phyloP scores from a whole-genome alignment of 1,284 basidiomycete genomes.

The Serendipita sp. region DNA sequence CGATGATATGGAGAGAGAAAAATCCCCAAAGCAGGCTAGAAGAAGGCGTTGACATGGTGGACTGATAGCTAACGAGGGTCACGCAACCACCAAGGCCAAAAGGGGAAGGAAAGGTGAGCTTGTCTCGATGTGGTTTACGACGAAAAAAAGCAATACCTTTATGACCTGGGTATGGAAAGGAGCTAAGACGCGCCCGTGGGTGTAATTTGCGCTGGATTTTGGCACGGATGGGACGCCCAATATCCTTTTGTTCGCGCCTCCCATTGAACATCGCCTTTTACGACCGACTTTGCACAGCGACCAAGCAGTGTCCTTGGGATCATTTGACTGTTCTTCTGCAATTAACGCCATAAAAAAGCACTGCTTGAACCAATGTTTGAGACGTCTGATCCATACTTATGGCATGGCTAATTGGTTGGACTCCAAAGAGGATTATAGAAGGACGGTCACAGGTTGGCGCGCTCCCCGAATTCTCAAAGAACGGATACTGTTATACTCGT shows the following conservation, averaged over 20 bases:
- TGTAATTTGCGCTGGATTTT: not conserved
- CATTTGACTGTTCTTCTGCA: no score
- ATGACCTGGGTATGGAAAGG: not conserved
- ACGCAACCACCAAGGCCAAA: not conserved
- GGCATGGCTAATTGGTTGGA: no score
- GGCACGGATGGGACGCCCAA: not conserved
- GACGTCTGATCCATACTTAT: no score
- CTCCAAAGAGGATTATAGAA: no score
- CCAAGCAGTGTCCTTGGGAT: not conserved
- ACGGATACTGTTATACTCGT: no score
- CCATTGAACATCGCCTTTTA: not conserved
- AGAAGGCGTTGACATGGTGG: not conserved
- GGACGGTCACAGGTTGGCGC: no score
- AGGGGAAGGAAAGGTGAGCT: not conserved
- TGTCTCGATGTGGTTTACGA: not conserved
- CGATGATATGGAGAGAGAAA: not conserved
- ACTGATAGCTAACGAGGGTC: no score
- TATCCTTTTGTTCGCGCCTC: not conserved
- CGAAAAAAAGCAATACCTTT: not conserved
- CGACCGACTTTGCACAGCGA: not conserved
- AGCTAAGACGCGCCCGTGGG: not conserved
- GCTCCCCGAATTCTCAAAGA: no score
- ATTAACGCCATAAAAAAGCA: no score
- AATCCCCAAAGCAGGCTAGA: not conserved
- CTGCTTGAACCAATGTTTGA: no score